phyloP scores from a whole-genome alignment of 176 grass and related monocot genomes.

The Puya raimondii region DNA sequence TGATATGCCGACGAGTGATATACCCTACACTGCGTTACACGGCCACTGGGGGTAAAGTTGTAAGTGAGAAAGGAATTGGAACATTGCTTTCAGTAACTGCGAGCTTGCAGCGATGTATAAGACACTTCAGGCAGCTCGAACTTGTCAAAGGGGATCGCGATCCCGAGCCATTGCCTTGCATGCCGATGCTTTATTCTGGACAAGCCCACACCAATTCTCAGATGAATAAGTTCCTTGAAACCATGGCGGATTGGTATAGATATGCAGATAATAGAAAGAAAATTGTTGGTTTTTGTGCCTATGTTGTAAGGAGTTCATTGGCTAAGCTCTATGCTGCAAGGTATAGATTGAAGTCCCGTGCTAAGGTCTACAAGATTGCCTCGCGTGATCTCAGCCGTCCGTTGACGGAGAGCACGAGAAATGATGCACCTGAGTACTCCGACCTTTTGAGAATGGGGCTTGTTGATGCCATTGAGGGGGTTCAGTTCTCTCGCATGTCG shows the following conservation, averaged over 20 bases:
- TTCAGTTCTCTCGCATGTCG: constrained; percentile 86
- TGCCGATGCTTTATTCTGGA: constrained; percentile 76
- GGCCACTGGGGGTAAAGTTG: constrained; percentile 56
- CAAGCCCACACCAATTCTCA: constrained; percentile 96
- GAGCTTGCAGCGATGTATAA: constrained; percentile 69
- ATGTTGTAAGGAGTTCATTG: constrained; percentile 78
- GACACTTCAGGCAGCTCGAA: constrained; percentile 84
- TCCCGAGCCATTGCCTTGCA: constrained; percentile 73
- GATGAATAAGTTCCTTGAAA: constrained; percentile 98
- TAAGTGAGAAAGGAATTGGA: constrained; percentile 78
- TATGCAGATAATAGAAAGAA: constrained; percentile 95
- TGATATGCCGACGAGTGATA: constrained; percentile 71
- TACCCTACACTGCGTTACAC: constrained; percentile 82
- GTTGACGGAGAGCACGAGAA: constrained; percentile 67
- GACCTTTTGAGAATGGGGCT: constrained; percentile 94
- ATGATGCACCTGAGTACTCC: constrained; percentile 84
- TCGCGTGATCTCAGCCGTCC: constrained; percentile 81
- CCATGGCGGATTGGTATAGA: constrained; percentile 91
- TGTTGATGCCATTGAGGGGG: constrained; percentile 83
- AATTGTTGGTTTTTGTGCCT: constrained; percentile 86
- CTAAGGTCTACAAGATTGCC: constrained; percentile 94
- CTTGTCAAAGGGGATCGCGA: constrained; percentile 86
- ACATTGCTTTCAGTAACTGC: constrained; percentile 81
- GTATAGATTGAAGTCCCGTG: constrained; percentile 90
- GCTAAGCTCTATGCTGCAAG: constrained; percentile 86